phyloP scores from a whole-genome alignment of 1,284 basidiomycete species.

The Tilletia setariae region DNA sequence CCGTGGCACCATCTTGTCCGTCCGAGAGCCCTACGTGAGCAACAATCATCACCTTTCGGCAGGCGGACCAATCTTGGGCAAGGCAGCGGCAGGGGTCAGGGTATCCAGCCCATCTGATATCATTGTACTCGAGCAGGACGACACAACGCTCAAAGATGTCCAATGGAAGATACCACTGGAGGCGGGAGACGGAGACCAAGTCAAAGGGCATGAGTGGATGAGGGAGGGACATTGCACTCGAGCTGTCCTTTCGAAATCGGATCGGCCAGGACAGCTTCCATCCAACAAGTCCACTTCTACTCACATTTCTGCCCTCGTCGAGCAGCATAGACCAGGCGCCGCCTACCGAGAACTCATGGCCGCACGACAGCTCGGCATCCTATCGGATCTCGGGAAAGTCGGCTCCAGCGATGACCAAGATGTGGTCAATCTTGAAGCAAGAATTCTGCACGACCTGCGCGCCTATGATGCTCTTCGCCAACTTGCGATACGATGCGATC shows the following conservation, averaged over 20 bases:
- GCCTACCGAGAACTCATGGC: constrained; percentile 33
- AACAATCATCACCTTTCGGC: constrained; percentile 37
- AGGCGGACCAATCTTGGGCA: constrained; percentile 41
- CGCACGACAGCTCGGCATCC: constrained; percentile 24
- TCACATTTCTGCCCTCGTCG: constrained; percentile 23
- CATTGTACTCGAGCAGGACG: constrained; percentile 30
- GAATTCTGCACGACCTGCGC: constrained; percentile 26
- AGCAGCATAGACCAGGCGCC: constrained; percentile 28
- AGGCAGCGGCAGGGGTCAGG: constrained; percentile 39
- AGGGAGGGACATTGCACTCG: constrained; percentile 1
- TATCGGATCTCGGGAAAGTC: background rate
- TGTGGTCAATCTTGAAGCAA: constrained; percentile 32
- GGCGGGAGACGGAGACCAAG: background rate
- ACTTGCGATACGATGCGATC: background rate
- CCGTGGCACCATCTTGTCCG: constrained; percentile 40
- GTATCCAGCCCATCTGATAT: constrained; percentile 51
- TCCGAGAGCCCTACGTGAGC: constrained; percentile 48
- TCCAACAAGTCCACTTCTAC: constrained; percentile 19
- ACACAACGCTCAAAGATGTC: constrained; percentile 20
- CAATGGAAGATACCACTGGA: constrained; percentile 26
- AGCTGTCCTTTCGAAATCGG: background rate
- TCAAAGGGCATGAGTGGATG: background rate
- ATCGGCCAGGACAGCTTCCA: background rate
- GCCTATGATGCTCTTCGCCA: constrained; percentile 18
- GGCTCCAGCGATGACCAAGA: constrained; percentile 18